Evolutionary conservation across 768 basidiomycete genomes (phyloP).

Genomic region (Pleurotus tuoliensis): DNA sequence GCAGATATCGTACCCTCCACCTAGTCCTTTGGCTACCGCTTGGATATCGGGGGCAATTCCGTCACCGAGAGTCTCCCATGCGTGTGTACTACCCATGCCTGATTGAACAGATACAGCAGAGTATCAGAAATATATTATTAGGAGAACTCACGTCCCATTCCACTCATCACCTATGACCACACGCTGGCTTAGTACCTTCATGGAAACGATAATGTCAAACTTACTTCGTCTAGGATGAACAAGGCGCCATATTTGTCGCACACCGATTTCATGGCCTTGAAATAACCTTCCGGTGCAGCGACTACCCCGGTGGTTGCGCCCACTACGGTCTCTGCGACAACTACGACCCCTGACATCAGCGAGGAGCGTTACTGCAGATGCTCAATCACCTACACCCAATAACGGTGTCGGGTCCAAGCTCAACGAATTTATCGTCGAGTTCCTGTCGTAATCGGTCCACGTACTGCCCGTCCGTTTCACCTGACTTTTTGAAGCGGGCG

Average conservation of each 20-base stretch:
- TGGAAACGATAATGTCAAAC: neutral
- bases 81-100: slow-evolving; percentile 88
- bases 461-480: slow-evolving; percentile 77
- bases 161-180: slow-evolving; percentile 64
- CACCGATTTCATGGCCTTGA: slow-evolving; percentile 79
- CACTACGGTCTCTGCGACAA: slow-evolving; percentile 83
- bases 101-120: neutral
- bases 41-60: slow-evolving; percentile 79
- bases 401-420: slow-evolving; percentile 78
- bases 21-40: slow-evolving; percentile 86
- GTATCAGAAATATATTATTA: neutral
- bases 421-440: slow-evolving; percentile 81
- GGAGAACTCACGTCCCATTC: slow-evolving; percentile 72
- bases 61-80: slow-evolving; percentile 82
- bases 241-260: slow-evolving; percentile 74
- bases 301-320: slow-evolving; percentile 81
- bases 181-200: neutral
- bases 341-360: slow-evolving; percentile 28
- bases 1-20: slow-evolving; percentile 62
- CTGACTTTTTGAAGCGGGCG: slow-evolving; percentile 64
- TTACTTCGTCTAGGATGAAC: slow-evolving; percentile 84
- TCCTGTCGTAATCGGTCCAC: slow-evolving; percentile 75
- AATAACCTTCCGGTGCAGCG: slow-evolving; percentile 78
- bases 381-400: slow-evolving; percentile 59
- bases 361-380: neutral